Percentiles rank a stretch among this genome's conserved stretches.
phyloP scores from a whole-genome alignment of 1,284 basidiomycete genomes.

The Fomitopsis pinicola region DNA sequence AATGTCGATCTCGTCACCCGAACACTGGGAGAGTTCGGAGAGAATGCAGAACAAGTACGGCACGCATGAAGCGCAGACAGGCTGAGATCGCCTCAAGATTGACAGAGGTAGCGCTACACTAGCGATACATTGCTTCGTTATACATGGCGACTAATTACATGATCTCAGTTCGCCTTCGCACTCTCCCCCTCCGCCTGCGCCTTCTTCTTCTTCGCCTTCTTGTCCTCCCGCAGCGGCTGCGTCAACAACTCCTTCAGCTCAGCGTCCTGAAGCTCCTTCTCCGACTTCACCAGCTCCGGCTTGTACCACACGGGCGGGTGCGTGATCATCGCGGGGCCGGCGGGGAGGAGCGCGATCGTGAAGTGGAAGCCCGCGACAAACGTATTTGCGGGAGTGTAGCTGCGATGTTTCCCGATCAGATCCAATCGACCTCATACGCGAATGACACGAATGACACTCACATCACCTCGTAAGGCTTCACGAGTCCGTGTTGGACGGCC shows the following conservation, averaged over 20 bases:
- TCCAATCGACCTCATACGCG: neutral
- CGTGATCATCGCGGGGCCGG: conserved; percentile 82
- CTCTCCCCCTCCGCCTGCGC: conserved; percentile 45
- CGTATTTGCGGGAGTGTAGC: conserved; percentile 77
- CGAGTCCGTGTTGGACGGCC: conserved; percentile 88
- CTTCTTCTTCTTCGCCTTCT: conserved; percentile 90
- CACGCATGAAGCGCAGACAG: conserved; percentile 4
- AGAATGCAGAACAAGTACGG: conserved; percentile 40
- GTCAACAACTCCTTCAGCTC: conserved; percentile 78
- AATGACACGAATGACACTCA: conserved; percentile 35
- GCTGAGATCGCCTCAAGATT: conserved; percentile 1
- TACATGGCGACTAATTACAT: neutral
- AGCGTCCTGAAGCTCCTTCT: conserved; percentile 86
- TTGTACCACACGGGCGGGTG: conserved; percentile 92
- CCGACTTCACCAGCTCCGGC: conserved; percentile 83
- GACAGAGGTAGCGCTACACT: conserved; percentile 7
- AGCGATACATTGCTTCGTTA: conserved; percentile 16
- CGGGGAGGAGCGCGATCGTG: conserved; percentile 85
- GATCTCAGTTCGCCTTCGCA: conserved; percentile 27
- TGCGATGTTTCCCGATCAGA: conserved; percentile 24
- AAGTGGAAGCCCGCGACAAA: conserved; percentile 94
- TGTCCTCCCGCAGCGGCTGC: conserved; percentile 81
- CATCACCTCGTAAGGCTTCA: conserved; percentile 90
- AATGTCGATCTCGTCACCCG: conserved; percentile 81
- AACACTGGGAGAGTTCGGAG: conserved; percentile 77